Base-by-base conservation (phyloP, 2,329 filamentous ascomycete genomes). In the Penicillium sp. region DNA sequence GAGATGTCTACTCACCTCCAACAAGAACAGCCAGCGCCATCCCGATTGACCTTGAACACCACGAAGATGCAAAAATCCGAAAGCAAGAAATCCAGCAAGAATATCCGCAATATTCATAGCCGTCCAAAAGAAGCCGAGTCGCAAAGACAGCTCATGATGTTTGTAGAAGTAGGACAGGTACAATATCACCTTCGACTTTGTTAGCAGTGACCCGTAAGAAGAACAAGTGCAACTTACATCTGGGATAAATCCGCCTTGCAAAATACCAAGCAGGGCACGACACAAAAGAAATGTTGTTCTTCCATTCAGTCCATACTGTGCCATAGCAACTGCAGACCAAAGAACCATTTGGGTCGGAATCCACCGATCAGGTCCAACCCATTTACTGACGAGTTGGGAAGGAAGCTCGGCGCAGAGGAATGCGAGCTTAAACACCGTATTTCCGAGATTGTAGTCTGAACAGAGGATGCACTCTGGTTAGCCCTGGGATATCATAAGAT, bases 101-200 rank as follows among this genome's bases (percentile, higher is more conserved):
- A 81, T 80, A 10, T 73, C 70, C 0, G 77, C 67, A 29, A 90
- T 27, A 17, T 61, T 61, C 52, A 64, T 55, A 1, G 67, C 62
- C 3, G 68, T 62, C 54, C 65, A 70, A 53, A 64, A 69, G 52
- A 67, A 69, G 9, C 68, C 60, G 35, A 69, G 58, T 13, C 71
- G 63, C 5, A 82, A 80, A 0, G 87, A 86, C 0, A 90, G 77
- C 69, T 90, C 88, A 48, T 80, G 79, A 2, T 82, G 81, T 49
- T 84, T 91, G 74, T 90, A 91, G 68, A 87, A 91, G 69, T 91
- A 90, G 5, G 83, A 86, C 5, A 90, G 77, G 70, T 86, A 91
- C 0, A 77, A 61, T 23, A 77, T 65, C 27, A 62, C 54, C 60
- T 62, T 17, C 5, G 2, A 17, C 3, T n/a, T 2, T 41, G 33